Evolutionary conservation across 2,329 filamentous ascomycete species (phyloP).

Genomic region (Colletotrichum zoysiae): DNA sequence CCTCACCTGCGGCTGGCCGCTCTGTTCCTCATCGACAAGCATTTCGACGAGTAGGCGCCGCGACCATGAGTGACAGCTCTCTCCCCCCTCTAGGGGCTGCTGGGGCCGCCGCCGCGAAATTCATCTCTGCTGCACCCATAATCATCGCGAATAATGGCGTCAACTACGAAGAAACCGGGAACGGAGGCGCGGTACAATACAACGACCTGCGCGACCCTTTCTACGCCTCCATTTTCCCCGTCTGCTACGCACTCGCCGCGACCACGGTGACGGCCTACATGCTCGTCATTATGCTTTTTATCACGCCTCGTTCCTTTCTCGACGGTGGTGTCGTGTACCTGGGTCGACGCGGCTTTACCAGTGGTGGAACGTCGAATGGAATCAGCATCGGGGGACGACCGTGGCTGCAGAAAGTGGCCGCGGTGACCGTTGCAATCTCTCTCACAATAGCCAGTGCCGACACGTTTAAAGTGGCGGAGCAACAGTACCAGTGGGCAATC

Average conservation of each 20-base stretch:
- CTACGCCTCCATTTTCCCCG: conserved; percentile 92
- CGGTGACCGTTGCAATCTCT: conserved; percentile 82
- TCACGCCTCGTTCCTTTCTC: conserved; percentile 94
- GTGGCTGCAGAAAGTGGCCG: conserved; percentile 89
- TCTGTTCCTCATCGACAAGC: conserved; percentile 43
- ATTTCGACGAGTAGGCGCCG: conserved; percentile 45
- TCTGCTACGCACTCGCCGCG: conserved; percentile 91
- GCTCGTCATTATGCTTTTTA: conserved; percentile 92
- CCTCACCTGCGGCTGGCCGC: conserved; percentile 46
- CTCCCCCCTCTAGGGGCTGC: conserved; percentile 43
- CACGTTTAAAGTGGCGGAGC: conserved; percentile 86
- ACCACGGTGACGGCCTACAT: conserved; percentile 93
- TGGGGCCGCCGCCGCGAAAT: conserved; percentile 41
- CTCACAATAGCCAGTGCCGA: conserved; percentile 94
- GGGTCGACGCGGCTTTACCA: conserved; percentile 86
- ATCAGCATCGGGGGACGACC: conserved; percentile 91
- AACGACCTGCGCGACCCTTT: conserved; percentile 87
- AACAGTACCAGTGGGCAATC: conserved; percentile 82
- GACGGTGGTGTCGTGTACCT: conserved; percentile 87
- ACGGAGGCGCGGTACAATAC: conserved; percentile 52
- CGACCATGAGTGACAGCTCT: conserved; percentile 47
- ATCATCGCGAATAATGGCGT: conserved; percentile 58
- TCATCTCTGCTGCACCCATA: conserved; percentile 54
- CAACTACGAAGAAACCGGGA: conserved; percentile 53
- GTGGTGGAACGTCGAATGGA: conserved; percentile 81